Conservation (phyloP, 345 rosid genomes). For the Rubroshorea leprosula region DNA sequence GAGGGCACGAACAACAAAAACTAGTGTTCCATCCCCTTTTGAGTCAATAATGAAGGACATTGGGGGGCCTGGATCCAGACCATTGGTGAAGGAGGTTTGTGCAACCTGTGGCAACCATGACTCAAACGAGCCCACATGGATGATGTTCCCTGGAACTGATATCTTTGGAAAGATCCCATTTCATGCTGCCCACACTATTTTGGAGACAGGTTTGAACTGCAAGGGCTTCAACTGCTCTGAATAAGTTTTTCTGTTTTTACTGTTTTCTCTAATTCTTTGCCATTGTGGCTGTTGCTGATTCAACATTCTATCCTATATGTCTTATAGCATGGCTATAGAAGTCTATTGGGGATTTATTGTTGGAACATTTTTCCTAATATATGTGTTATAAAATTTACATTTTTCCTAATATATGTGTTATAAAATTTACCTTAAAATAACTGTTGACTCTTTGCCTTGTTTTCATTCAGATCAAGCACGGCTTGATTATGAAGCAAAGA, state of each 20-base stretch:
- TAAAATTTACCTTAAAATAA: too few species aligned
- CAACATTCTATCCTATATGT: too few species aligned
- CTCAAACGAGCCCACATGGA: slow-evolving; percentile 63
- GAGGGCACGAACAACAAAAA: slow-evolving; percentile 71
- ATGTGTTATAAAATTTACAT: too few species aligned
- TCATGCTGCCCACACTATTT: slow-evolving; percentile 71
- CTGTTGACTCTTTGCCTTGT: background rate
- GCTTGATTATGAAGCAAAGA: slow-evolving; percentile 57
- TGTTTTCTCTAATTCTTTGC: too few species aligned
- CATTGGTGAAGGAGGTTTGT: slow-evolving; percentile 76
- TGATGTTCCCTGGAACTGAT: slow-evolving; percentile 78
- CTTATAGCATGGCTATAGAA: too few species aligned
- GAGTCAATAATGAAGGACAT: slow-evolving; percentile 68
- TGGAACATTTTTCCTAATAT: background rate
- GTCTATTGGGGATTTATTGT: too few species aligned
- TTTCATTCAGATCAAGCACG: slow-evolving; percentile 42
- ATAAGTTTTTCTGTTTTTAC: too few species aligned
- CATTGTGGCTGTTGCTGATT: too few species aligned
- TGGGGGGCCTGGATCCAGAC: slow-evolving; percentile 34
- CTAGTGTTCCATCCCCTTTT: slow-evolving; percentile 58
- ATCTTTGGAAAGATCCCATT: slow-evolving; percentile 63
- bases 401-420: background rate
- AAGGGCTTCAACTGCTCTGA: too few species aligned
- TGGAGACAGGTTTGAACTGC: slow-evolving; percentile 77
- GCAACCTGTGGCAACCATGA: slow-evolving; percentile 72